Evolutionary conservation across 83 land plant genomes (phyloP).

Genomic region (Larix sibirica): DNA sequence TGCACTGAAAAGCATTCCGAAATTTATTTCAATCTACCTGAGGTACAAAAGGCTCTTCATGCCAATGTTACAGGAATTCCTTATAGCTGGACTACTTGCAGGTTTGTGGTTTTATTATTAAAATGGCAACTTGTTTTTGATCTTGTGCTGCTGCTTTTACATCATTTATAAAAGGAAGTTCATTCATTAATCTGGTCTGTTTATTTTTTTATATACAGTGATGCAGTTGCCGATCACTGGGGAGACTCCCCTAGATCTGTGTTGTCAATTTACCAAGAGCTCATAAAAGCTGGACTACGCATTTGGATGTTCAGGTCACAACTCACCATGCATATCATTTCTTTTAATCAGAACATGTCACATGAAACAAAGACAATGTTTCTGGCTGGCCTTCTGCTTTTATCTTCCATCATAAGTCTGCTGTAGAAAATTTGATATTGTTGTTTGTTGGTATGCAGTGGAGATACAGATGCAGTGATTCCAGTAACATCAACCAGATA

Average conservation of each 20-base stretch:
- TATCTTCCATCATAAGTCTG: background rate
- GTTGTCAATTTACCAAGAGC: constrained; percentile 63
- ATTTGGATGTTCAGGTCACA: constrained; percentile 83
- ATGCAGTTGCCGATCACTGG: constrained; percentile 48
- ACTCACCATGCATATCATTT: background rate
- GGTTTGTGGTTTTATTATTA: constrained; percentile 29
- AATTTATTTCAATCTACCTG: constrained; percentile 78
- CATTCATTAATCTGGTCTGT: background rate
- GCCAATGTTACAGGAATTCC: constrained; percentile 56
- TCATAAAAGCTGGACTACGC: constrained; percentile 55
- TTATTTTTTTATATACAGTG: constrained; percentile 31
- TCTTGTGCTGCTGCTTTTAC: background rate
- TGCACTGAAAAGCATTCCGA: constrained; percentile 65
- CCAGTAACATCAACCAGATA: constrained; percentile 72
- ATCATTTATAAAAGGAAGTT: background rate
- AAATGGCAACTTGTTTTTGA: background rate
- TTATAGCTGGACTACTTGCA: constrained; percentile 84
- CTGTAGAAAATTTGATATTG: background rate
- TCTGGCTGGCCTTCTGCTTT: background rate
- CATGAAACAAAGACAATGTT: background rate
- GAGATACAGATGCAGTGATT: constrained; percentile 76
- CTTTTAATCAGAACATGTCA: background rate
- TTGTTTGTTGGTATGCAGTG: constrained; percentile 37
- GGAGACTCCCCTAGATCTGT: constrained; percentile 59
- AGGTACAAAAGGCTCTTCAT: constrained; percentile 93